phyloP scores from a whole-genome alignment of 257 asterid species.

The Scutellaria galericulata region DNA sequence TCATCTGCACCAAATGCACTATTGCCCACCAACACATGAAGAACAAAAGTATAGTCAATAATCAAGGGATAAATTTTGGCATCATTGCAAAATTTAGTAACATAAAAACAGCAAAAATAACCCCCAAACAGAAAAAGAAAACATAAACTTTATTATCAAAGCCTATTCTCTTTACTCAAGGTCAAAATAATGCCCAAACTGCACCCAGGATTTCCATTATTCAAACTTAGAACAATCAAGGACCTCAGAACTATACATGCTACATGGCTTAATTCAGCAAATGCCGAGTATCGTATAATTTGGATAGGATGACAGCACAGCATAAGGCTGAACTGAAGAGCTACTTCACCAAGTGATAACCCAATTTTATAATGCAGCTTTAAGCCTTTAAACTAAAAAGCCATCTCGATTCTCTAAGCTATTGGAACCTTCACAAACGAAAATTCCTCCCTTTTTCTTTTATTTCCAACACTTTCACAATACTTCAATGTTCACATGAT shows the following conservation, averaged over 20 bases:
- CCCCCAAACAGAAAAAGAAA: background rate
- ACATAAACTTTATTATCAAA: background rate
- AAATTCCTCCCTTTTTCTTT: no score
- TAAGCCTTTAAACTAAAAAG: no score
- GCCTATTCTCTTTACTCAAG: background rate
- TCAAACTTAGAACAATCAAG: background rate
- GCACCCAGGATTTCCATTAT: background rate
- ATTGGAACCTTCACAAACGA: no score
- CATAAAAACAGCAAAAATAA: background rate
- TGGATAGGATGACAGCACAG: no score
- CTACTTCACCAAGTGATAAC: no score
- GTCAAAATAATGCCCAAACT: conserved; percentile 7
- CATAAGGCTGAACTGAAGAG: no score
- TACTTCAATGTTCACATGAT: no score
- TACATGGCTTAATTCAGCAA: conserved; percentile 9
- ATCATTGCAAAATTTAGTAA: conserved; percentile 7
- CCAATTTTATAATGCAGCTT: no score
- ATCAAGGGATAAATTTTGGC: conserved; percentile 2
- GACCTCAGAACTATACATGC: background rate
- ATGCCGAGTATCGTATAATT: background rate
- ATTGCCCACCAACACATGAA: conserved; percentile 78
- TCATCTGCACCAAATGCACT: conserved; percentile 85
- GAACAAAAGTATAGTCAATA: conserved; percentile 27
- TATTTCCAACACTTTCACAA: no score
- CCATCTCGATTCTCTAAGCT: no score